These are phyloP conservation scores for Neophaeococcomyces aloes DNA, from an alignment of 2,329 filamentous ascomycete species.

Conservation along the genomic window DNA sequence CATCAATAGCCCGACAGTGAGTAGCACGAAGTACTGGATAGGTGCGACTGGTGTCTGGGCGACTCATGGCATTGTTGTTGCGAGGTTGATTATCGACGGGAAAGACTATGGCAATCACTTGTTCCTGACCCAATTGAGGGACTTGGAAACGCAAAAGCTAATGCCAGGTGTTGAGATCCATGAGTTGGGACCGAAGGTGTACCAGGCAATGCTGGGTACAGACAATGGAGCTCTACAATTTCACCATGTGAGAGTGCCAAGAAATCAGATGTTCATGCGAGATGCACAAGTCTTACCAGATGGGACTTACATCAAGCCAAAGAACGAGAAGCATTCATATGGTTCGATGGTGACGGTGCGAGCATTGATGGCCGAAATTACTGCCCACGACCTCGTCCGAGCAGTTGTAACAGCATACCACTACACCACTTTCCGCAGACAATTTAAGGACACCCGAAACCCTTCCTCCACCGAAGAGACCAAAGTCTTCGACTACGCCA, in stretches of 20 bases:
- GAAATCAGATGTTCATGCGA: constrained; percentile 25
- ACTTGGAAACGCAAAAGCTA: constrained; percentile 21
- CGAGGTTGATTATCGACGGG: constrained; percentile 23
- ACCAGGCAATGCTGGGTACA: constrained; percentile 20
- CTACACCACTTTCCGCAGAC: constrained; percentile 25
- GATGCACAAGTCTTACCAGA: constrained; percentile 24
- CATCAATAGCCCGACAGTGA: constrained; percentile 24
- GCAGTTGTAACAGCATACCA: constrained; percentile 28
- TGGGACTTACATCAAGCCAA: constrained; percentile 24
- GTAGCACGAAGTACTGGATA: constrained; percentile 26
- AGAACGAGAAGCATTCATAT: constrained; percentile 27
- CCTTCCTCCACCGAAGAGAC: constrained; percentile 9
- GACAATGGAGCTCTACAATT: constrained; percentile 30
- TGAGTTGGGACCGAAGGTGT: constrained; percentile 24
- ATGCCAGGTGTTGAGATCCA: constrained; percentile 24
- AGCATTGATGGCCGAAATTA: constrained; percentile 22
- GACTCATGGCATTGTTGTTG: constrained; percentile 26
- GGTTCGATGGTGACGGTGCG: constrained; percentile 28
- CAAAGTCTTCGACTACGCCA: constrained; percentile 20
- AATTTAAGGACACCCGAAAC: constrained; percentile 17
- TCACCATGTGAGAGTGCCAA: constrained; percentile 26
- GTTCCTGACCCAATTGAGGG: constrained; percentile 25
- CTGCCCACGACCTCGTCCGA: constrained; percentile 24
- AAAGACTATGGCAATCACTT: constrained; percentile 25
- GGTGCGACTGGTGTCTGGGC: constrained; percentile 23